Conservation (phyloP, 1,139 yeast species). For the Sporopachydermia cereana region DNA sequence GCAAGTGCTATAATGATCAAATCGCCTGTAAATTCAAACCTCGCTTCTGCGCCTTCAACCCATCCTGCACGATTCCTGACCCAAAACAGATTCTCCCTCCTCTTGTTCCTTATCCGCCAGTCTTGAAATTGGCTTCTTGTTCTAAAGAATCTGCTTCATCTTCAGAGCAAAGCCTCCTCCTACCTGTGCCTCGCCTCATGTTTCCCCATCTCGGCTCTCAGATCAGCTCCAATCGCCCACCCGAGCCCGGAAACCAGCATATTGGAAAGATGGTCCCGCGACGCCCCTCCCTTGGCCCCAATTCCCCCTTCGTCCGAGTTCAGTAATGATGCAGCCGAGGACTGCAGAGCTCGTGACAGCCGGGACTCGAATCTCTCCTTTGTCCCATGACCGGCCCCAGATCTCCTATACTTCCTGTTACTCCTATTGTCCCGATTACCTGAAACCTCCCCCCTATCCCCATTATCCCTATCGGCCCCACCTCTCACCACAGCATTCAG, state of each 20-base stretch:
- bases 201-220: neutral
- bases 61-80: no score
- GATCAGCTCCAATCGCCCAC: constrained; percentile 55
- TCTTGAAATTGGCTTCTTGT: no score
- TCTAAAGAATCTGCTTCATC: no score
- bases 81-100: no score
- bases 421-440: neutral
- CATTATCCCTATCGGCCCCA: neutral
- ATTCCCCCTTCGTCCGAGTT: constrained; percentile 4
- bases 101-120: no score
- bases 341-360: constrained; percentile 16
- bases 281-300: constrained; percentile 7
- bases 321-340: constrained; percentile 15
- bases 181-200: neutral
- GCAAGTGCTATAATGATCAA: no score
- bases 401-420: no score
- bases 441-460: neutral
- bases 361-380: constrained; percentile 14
- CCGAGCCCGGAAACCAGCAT: constrained; percentile 48
- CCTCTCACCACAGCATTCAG: neutral
- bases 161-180: no score
- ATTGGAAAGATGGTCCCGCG: constrained; percentile 39
- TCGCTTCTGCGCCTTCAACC: no score
- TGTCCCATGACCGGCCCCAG: constrained; percentile 17
- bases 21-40: no score